Evolutionary conservation across 1,284 basidiomycete genomes (phyloP).

Genomic region (Rhodotorula sp.): DNA sequence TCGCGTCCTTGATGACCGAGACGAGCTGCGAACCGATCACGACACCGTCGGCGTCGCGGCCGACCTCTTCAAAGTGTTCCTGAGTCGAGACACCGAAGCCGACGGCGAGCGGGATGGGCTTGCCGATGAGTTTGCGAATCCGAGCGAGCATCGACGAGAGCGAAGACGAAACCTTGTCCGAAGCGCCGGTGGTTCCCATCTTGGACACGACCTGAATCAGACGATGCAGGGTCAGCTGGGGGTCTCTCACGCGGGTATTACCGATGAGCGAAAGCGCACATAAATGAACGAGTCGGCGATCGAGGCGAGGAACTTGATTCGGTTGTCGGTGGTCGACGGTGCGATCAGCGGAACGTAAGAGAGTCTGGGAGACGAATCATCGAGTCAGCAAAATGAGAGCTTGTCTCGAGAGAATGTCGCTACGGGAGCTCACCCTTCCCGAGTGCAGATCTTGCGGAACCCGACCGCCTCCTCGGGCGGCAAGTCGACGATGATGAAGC

Average conservation of each 20-base stretch:
- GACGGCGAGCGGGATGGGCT: slow-evolving; percentile 81
- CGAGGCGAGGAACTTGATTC: slow-evolving; percentile 84
- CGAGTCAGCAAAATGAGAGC: not conserved
- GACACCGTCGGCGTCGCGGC: slow-evolving; percentile 77
- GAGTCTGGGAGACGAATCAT: slow-evolving; percentile 49
- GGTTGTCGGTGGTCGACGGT: slow-evolving; percentile 81
- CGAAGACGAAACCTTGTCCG: slow-evolving; percentile 58
- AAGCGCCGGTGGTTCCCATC: slow-evolving; percentile 98
- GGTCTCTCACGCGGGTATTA: not conserved
- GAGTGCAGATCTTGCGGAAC: slow-evolving; percentile 84
- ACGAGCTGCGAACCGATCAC: slow-evolving; percentile 90
- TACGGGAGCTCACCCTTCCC: slow-evolving; percentile 55
- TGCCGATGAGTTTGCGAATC: slow-evolving; percentile 54
- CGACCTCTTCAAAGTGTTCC: slow-evolving; percentile 84
- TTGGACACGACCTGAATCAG: slow-evolving; percentile 53
- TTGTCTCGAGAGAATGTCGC: not conserved
- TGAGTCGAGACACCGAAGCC: slow-evolving; percentile 96
- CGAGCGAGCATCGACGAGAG: slow-evolving; percentile 48
- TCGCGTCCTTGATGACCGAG: slow-evolving; percentile 68
- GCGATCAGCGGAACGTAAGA: slow-evolving; percentile 97
- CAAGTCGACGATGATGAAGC: slow-evolving; percentile 95
- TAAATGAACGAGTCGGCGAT: slow-evolving; percentile 99
- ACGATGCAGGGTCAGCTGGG: not conserved
- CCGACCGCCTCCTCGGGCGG: slow-evolving; percentile 92
- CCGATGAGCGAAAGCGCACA: slow-evolving; percentile 52